Evolutionary conservation across 192 early-diverging fungal genomes (phyloP).

Genomic region (Coemansia sp.): DNA sequence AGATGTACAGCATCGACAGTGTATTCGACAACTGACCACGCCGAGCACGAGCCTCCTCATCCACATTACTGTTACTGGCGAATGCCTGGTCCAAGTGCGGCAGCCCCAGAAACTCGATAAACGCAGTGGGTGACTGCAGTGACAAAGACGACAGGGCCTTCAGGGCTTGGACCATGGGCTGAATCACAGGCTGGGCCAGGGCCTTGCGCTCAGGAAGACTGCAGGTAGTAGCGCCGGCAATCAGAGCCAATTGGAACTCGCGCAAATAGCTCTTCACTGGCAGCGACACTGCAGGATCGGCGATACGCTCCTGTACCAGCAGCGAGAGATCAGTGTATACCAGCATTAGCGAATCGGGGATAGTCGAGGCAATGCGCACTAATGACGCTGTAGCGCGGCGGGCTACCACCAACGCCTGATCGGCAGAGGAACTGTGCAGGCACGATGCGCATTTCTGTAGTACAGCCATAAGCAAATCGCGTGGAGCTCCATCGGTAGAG

Average conservation of each 20-base stretch:
- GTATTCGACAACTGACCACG: slow-evolving; percentile 16
- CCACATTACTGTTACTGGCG: background rate
- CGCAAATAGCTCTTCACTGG: slow-evolving; percentile 34
- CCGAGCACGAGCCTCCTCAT: slow-evolving; percentile 7
- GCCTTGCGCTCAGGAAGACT: slow-evolving; percentile 27
- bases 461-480: slow-evolving; percentile 29
- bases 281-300: slow-evolving; percentile 15
- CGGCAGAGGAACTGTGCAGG: slow-evolving; percentile 7
- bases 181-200: slow-evolving; percentile 36
- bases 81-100: slow-evolving; percentile 23
- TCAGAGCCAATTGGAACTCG: slow-evolving; percentile 45
- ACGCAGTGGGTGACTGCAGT: slow-evolving; percentile 31
- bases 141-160: background rate
- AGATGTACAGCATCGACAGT: slow-evolving; percentile 31
- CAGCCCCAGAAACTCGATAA: slow-evolving; percentile 28
- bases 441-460: slow-evolving; percentile 28
- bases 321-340: slow-evolving; percentile 18
- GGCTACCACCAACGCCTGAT: slow-evolving; percentile 19
- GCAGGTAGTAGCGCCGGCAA: slow-evolving; percentile 29
- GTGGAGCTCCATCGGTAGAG: slow-evolving; percentile 7
- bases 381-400: slow-evolving; percentile 40
- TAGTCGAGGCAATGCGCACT: slow-evolving; percentile 30
- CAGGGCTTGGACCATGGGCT: slow-evolving; percentile 34
- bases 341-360: slow-evolving; percentile 50
- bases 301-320: slow-evolving; percentile 27